These are phyloP conservation scores for Nelumbo lutea DNA, from an alignment of 164 flowering plant species.

Conservation along the genomic window DNA sequence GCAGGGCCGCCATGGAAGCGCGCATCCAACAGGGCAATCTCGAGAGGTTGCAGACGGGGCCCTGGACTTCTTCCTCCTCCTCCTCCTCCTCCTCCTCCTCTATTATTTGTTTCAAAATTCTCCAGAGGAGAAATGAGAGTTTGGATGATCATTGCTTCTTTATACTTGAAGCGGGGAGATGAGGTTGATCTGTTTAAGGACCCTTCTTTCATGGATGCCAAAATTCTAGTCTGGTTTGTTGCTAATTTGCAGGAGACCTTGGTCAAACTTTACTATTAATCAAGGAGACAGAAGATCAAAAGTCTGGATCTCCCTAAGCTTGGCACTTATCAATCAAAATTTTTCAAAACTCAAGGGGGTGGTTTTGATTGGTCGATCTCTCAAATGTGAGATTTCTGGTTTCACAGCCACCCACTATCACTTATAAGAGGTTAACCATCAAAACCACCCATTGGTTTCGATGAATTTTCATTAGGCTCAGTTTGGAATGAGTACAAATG, in stretches of 20 bases:
- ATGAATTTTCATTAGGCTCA: too few relatives aligned
- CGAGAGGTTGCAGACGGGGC: not conserved
- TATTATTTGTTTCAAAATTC: not conserved
- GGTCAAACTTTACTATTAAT: slow-evolving; percentile 1
- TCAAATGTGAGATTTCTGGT: too few relatives aligned
- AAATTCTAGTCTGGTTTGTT: not conserved
- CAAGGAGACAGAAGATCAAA: too few relatives aligned
- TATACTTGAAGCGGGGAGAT: not conserved
- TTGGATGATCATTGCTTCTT: not conserved
- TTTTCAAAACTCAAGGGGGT: too few relatives aligned
- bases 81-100: not conserved
- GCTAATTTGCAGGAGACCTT: not conserved
- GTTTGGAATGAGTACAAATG: too few relatives aligned
- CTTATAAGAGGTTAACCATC: too few relatives aligned
- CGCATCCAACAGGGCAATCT: not conserved
- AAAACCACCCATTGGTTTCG: too few relatives aligned
- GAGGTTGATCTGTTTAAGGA: not conserved
- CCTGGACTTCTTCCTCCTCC: not conserved
- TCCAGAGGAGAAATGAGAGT: not conserved
- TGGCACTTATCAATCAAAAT: too few relatives aligned
- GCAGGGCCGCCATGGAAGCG: slow-evolving; percentile 27
- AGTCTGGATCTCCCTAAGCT: too few relatives aligned
- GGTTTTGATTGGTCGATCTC: too few relatives aligned
- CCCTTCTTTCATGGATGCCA: not conserved
- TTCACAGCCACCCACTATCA: too few relatives aligned